phyloP scores from a whole-genome alignment of 73 alveolate genomes.

The Tetrahymena borealis region DNA sequence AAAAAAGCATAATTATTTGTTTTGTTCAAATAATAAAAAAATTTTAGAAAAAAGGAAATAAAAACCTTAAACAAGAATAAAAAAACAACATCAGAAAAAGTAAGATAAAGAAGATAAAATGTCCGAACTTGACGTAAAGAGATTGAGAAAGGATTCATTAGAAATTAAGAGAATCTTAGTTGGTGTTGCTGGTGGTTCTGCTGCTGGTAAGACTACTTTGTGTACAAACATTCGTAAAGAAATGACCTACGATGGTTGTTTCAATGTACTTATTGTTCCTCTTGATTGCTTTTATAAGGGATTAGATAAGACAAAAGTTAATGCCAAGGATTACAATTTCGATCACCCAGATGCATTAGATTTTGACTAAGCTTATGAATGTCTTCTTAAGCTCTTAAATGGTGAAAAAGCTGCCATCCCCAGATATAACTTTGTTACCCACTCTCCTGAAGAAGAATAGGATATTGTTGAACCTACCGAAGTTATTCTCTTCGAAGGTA shows the following conservation, averaged over 20 bases:
- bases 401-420: slow-evolving; percentile 82
- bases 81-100: neutral
- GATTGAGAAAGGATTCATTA: neutral
- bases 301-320: slow-evolving; percentile 16
- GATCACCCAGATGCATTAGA: slow-evolving; percentile 94
- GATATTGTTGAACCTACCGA: slow-evolving; percentile 64
- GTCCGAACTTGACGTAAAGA: neutral
- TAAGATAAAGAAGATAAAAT: neutral
- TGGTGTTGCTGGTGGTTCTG: slow-evolving; percentile 98
- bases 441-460: slow-evolving; percentile 32
- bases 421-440: slow-evolving; percentile 78
- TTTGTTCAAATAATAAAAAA: neutral
- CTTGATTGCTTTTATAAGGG: slow-evolving; percentile 36
- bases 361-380: slow-evolving; percentile 69
- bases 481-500: slow-evolving; percentile 93
- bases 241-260: slow-evolving; percentile 18
- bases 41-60: neutral
- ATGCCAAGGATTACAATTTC: slow-evolving; percentile 54
- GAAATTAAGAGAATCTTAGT: slow-evolving; percentile 45
- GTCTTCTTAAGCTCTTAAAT: slow-evolving; percentile 47
- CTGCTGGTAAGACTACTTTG: slow-evolving; percentile 94
- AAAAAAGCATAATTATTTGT: neutral
- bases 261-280: slow-evolving; percentile 23
- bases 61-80: neutral
- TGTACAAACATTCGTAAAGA: slow-evolving; percentile 51